These are phyloP conservation scores for Suillus subalutaceus DNA, from an alignment of 768 basidiomycete species.

Conservation along the genomic window DNA sequence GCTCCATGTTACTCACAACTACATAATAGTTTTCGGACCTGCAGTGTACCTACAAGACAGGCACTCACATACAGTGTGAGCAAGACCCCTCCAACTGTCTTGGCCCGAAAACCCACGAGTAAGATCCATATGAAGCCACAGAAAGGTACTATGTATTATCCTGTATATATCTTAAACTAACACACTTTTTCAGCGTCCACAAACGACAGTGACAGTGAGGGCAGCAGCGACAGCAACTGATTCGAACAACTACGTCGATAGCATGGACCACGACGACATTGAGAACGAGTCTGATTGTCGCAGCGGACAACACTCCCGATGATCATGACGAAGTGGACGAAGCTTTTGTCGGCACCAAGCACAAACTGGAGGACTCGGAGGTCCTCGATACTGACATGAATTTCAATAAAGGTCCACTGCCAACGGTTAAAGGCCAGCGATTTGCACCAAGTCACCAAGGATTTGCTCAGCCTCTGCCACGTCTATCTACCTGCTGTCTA, in stretches of 20 bases:
- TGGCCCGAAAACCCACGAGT: not conserved
- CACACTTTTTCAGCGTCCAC: not conserved
- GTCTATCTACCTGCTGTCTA: not conserved
- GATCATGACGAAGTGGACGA: not conserved
- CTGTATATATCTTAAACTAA: not conserved
- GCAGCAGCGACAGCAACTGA: not conserved
- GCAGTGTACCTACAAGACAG: not conserved
- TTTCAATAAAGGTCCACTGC: not conserved
- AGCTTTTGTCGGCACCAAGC: conserved; percentile 1
- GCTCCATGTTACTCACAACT: not conserved
- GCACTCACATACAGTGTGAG: not conserved
- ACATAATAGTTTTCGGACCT: not conserved
- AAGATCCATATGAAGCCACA: not conserved
- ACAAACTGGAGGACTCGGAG: not conserved
- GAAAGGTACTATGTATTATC: not conserved
- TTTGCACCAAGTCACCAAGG: not conserved
- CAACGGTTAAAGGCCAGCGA: not conserved
- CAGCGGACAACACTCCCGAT: not conserved
- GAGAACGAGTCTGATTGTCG: not conserved
- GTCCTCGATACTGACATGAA: not conserved
- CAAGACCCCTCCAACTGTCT: not conserved
- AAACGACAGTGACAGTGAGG: not conserved
- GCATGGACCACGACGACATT: not conserved
- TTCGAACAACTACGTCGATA: not conserved
- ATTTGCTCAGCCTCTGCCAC: too few species aligned